phyloP scores from a whole-genome alignment of 768 basidiomycete genomes.

The Termitomyces sp. region DNA sequence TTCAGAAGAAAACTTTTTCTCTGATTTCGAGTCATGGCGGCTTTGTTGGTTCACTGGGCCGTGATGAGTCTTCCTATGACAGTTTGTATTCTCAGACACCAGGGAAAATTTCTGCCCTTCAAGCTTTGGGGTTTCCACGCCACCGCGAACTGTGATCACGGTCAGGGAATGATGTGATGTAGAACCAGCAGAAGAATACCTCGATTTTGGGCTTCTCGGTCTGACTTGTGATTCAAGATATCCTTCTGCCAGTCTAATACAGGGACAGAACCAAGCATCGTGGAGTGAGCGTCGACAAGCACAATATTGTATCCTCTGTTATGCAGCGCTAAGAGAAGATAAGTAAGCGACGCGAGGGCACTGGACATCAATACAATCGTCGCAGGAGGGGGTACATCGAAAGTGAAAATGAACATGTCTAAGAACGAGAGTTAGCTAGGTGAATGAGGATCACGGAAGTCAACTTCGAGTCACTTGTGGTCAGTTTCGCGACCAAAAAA shows the following conservation, averaged over 20 bases:
- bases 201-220: not conserved
- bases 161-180: not conserved
- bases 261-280: not conserved
- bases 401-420: conserved; percentile 12
- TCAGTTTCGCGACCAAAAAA: not conserved
- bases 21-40: not conserved
- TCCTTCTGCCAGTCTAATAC: conserved; percentile 6
- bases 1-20: not conserved
- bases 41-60: not conserved
- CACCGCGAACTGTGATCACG: not conserved
- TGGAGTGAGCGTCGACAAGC: not conserved
- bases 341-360: not conserved
- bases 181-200: not conserved
- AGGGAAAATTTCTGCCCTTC: not conserved
- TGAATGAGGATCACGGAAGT: not conserved
- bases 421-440: not conserved
- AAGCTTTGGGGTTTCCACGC: too few relatives aligned
- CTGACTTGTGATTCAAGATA: not conserved
- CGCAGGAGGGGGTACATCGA: conserved; percentile 4
- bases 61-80: not conserved
- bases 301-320: conserved; percentile 6
- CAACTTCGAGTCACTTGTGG: conserved; percentile 3
- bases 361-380: conserved; percentile 14
- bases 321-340: conserved; percentile 3
- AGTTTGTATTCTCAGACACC: not conserved